Evolutionary conservation across 768 basidiomycete genomes (phyloP).

Genomic region (Rubroboletus satanas): DNA sequence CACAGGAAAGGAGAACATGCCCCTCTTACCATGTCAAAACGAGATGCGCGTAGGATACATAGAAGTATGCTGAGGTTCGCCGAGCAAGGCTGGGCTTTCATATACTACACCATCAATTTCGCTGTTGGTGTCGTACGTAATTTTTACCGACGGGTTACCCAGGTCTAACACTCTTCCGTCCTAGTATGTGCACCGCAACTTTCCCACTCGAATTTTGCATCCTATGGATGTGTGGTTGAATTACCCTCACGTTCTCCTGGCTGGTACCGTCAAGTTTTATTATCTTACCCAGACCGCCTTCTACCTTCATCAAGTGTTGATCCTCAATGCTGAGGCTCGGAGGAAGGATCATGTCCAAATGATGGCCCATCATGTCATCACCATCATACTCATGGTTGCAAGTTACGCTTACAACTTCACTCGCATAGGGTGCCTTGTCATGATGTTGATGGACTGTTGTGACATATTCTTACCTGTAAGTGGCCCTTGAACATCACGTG

Average conservation of each 20-base stretch:
- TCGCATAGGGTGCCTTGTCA: conserved; percentile 83
- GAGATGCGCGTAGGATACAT: conserved; percentile 58
- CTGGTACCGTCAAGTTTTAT: conserved; percentile 84
- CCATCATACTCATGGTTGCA: conserved; percentile 66
- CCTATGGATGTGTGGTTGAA: conserved; percentile 67
- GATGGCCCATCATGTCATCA: conserved; percentile 94
- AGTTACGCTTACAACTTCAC: conserved; percentile 86
- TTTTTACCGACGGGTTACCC: conserved; percentile 4
- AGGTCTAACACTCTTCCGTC: conserved; percentile 7
- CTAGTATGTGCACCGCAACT: conserved; percentile 75
- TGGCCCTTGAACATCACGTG: conserved; percentile 9
- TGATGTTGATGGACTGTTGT: conserved; percentile 91
- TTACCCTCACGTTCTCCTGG: conserved; percentile 80
- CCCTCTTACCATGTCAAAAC: conserved; percentile 28
- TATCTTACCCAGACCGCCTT: conserved; percentile 84
- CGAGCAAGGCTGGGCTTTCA: conserved; percentile 89
- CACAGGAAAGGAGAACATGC: conserved; percentile 22
- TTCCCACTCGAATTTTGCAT: conserved; percentile 63
- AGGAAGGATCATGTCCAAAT: conserved; percentile 94
- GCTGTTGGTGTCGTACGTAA: conserved; percentile 76
- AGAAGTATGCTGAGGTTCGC: conserved; percentile 83
- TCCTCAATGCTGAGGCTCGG: conserved; percentile 88
- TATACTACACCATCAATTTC: conserved; percentile 80
- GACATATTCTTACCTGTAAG: conserved; percentile 90
- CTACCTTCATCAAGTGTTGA: conserved; percentile 87